A percentile compares a stretch with the other conserved stretches of the same genome.
phyloP scores from a whole-genome alignment of 163 green algal genomes.

The Smithsoniella earleae region DNA sequence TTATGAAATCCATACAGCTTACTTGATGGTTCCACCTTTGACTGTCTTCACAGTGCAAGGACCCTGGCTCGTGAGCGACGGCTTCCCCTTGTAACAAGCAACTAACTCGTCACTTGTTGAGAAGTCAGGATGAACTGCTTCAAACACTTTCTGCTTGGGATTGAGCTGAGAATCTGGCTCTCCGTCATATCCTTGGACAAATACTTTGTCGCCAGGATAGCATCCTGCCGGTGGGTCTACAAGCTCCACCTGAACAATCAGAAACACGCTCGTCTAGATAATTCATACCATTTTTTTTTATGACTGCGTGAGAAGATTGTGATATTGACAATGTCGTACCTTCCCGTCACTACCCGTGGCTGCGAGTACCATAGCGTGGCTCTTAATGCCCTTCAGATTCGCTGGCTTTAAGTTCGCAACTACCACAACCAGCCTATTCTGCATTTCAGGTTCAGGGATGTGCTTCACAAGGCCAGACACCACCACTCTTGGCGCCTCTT shows the following conservation, averaged over 20 bases:
- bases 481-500: constrained; percentile 58
- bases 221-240: constrained; percentile 66
- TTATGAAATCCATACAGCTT: no score
- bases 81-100: constrained; percentile 66
- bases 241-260: constrained; percentile 61
- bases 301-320: background rate
- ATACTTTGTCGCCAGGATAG: constrained; percentile 62
- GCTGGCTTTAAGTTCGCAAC: constrained; percentile 95
- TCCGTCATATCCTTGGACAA: constrained; percentile 53
- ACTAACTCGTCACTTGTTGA: constrained; percentile 47
- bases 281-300: background rate
- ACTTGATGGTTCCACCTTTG: constrained; percentile 58
- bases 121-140: constrained; percentile 68
- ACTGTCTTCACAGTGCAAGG: constrained; percentile 53
- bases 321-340: constrained; percentile 36
- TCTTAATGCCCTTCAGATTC: constrained; percentile 83
- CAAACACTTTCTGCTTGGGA: constrained; percentile 91
- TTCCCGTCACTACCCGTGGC: constrained; percentile 65
- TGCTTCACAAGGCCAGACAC: constrained; percentile 83
- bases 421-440: constrained; percentile 65
- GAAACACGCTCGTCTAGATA: background rate
- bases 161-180: constrained; percentile 75
- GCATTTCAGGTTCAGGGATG: constrained; percentile 74
- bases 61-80: constrained; percentile 56
- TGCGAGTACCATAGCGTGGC: constrained; percentile 90